Evolutionary conservation across 352 stramenopile species (phyloP).

Genomic region (Plasmopara halstedii): DNA sequence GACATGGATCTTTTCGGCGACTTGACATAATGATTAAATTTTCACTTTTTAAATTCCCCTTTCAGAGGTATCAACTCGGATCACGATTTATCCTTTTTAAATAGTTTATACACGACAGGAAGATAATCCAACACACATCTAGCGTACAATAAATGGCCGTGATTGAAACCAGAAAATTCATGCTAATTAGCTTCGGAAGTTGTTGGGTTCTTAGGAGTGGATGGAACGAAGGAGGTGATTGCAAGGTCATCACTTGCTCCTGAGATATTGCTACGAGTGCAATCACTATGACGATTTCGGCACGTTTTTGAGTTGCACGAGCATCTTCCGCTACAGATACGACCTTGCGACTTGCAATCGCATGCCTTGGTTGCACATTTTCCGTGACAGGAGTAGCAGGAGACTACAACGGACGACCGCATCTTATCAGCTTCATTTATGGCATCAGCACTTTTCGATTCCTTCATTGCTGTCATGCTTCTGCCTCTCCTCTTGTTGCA

Average conservation of each 20-base stretch:
- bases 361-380: slow-evolving; percentile 72
- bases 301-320: slow-evolving; percentile 53
- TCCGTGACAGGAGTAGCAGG: slow-evolving; percentile 59
- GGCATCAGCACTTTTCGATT: slow-evolving; percentile 8
- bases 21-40: slow-evolving; percentile 21
- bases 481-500: slow-evolving; percentile 1
- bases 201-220: slow-evolving; percentile 1
- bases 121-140: background rate
- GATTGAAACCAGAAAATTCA: background rate
- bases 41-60: no score
- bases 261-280: background rate
- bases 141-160: background rate
- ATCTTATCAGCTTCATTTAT: slow-evolving; percentile 57
- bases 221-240: background rate
- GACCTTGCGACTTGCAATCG: slow-evolving; percentile 41
- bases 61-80: no score
- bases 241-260: background rate
- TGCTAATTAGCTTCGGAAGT: background rate
- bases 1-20: slow-evolving; percentile 43
- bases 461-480: background rate
- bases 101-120: no score
- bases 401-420: slow-evolving; percentile 15
- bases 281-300: slow-evolving; percentile 22
- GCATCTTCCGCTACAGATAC: slow-evolving; percentile 37
- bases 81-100: no score